These are phyloP conservation scores for Corylus avellana DNA, from an alignment of 306 rosid species.

Conservation along the genomic window DNA sequence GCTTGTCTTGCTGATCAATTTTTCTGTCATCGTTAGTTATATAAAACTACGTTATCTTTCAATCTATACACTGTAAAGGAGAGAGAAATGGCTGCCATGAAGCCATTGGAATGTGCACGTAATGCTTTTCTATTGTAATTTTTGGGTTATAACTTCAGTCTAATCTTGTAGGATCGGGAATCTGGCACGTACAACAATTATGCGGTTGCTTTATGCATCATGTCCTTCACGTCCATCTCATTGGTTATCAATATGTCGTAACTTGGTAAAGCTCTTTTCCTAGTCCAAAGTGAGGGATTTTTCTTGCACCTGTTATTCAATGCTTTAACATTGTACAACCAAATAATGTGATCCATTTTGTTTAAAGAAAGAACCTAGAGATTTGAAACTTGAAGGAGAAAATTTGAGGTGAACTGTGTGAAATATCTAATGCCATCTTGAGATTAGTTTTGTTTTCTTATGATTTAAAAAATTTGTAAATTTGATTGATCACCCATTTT, in stretches of 20 bases:
- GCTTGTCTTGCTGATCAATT: too few species aligned
- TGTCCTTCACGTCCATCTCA: conserved; percentile 82
- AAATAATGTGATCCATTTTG: conserved; percentile 3
- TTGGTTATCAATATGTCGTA: conserved; percentile 89
- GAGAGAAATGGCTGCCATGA: not conserved
- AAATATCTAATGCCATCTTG: not conserved
- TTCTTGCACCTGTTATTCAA: conserved; percentile 15
- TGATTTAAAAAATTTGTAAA: not conserved
- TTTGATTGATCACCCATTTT: not conserved
- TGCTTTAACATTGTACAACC: conserved; percentile 21
- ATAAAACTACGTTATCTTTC: not conserved
- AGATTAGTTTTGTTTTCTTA: not conserved
- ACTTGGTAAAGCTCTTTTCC: conserved; percentile 63
- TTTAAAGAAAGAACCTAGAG: conserved; percentile 6
- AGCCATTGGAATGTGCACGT: not conserved
- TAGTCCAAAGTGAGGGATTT: conserved; percentile 10
- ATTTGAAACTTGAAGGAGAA: not conserved
- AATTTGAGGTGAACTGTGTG: not conserved
- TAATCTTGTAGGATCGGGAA: conserved; percentile 67
- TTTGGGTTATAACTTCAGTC: conserved; percentile 17
- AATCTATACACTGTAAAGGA: not conserved
- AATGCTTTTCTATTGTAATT: conserved; percentile 14
- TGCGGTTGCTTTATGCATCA: conserved; percentile 90
- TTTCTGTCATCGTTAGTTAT: too few species aligned
- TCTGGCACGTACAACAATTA: conserved; percentile 72